Conservation (phyloP, 2,329 filamentous ascomycete species). For the Colletotrichum orchidophilum region DNA sequence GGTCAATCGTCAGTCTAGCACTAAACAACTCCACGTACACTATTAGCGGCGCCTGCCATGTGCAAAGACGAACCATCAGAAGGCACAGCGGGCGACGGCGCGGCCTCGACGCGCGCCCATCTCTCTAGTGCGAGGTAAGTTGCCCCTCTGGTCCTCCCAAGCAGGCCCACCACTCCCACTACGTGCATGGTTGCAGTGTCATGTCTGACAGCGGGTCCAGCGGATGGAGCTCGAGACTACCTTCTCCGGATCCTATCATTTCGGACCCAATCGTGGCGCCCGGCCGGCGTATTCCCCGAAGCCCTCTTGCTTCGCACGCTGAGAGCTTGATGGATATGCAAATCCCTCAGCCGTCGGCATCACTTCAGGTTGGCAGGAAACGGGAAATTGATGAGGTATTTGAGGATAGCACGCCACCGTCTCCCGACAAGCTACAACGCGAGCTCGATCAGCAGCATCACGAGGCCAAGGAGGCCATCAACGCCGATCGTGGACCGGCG, state of each 20-base stretch:
- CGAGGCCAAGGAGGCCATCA: conserved; percentile 19
- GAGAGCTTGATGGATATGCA: conserved; percentile 28
- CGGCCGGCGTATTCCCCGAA: conserved; percentile 16
- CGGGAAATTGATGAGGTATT: conserved; percentile 20
- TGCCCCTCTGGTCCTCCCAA: neutral
- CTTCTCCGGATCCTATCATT: conserved; percentile 13
- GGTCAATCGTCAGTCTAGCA: neutral
- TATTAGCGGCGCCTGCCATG: neutral
- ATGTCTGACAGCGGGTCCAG: conserved; percentile 22
- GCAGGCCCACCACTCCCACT: neutral
- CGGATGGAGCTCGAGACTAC: conserved; percentile 22
- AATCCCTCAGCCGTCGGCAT: conserved; percentile 2
- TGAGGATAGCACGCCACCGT: conserved; percentile 18
- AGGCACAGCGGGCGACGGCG: conserved; percentile 3
- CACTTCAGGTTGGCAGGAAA: conserved; percentile 7
- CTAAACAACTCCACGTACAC: neutral
- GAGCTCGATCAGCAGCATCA: conserved; percentile 31
- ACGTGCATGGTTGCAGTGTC: neutral
- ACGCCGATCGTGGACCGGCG: neutral
- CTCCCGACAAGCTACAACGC: conserved; percentile 20
- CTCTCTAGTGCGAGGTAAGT: conserved; percentile 24
- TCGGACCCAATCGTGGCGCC: neutral
- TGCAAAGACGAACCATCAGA: conserved; percentile 19
- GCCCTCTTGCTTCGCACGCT: conserved; percentile 3
- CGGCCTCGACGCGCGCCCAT: conserved; percentile 27